phyloP scores from a whole-genome alignment of 345 rosid species.

The Eucalyptus tenuipes region DNA sequence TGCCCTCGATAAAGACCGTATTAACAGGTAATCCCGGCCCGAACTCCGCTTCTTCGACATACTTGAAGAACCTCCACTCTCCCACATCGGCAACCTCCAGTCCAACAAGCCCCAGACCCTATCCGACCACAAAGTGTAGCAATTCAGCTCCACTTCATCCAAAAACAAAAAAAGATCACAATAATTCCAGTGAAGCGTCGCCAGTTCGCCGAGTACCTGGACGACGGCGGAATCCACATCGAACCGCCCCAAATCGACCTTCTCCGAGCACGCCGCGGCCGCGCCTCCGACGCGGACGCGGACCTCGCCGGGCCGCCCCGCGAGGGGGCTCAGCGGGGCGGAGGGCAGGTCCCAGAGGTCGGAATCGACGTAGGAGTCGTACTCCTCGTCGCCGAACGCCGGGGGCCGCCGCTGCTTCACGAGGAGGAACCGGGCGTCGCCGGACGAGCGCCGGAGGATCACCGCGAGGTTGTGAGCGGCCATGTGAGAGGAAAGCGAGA shows the following conservation, averaged over 20 bases:
- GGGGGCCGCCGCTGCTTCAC: slow-evolving; percentile 53
- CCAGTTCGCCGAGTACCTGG: slow-evolving; percentile 12
- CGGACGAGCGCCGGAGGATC: slow-evolving; percentile 19
- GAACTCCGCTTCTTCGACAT: slow-evolving; percentile 67
- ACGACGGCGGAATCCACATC: slow-evolving; percentile 31
- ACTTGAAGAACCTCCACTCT: slow-evolving; percentile 51
- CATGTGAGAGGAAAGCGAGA: not conserved
- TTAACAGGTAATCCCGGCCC: slow-evolving; percentile 51
- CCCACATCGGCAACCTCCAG: slow-evolving; percentile 19
- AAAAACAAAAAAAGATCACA: not conserved
- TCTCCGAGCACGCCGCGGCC: slow-evolving; percentile 9
- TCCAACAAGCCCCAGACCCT: slow-evolving; percentile 51
- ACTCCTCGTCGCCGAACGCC: slow-evolving; percentile 39
- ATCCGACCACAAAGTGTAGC: not conserved
- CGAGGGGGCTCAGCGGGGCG: slow-evolving; percentile 10
- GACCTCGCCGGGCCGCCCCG: not conserved
- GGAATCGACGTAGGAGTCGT: slow-evolving; percentile 62
- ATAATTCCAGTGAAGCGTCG: not conserved
- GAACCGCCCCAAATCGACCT: slow-evolving; percentile 18
- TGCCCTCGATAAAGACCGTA: slow-evolving; percentile 44
- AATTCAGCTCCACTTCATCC: not conserved
- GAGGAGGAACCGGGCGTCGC: slow-evolving; percentile 35
- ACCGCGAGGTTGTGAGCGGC: slow-evolving; percentile 32
- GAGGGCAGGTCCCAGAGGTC: slow-evolving; percentile 86
- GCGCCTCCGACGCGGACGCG: slow-evolving; percentile 1